phyloP scores from a whole-genome alignment of 345 rosid species.

The Noccaea bulbosa region DNA sequence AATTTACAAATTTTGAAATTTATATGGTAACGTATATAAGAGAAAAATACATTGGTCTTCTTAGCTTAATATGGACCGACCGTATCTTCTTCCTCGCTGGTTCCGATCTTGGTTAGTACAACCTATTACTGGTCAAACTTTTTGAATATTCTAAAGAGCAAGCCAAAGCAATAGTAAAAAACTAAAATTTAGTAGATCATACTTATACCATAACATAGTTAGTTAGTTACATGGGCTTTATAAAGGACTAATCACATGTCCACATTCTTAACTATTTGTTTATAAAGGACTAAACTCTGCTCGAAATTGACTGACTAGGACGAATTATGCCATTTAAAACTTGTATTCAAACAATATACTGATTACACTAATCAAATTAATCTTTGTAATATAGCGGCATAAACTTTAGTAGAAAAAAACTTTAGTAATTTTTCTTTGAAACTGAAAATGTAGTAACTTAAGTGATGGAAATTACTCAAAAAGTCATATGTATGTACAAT shows the following conservation, averaged over 20 bases:
- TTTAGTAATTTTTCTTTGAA: background rate
- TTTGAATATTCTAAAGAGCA: slow-evolving; percentile 7
- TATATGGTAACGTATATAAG: slow-evolving; percentile 29
- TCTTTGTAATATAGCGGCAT: no score
- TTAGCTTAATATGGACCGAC: slow-evolving; percentile 43
- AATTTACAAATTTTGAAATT: slow-evolving; percentile 2
- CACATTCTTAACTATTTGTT: background rate
- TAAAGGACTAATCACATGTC: slow-evolving; percentile 1
- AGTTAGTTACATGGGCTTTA: background rate
- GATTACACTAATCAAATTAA: no score
- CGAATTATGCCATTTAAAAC: background rate
- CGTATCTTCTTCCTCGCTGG: slow-evolving; percentile 36
- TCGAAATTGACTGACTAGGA: background rate
- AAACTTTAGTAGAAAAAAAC: no score
- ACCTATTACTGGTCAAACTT: slow-evolving; percentile 33
- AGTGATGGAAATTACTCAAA: background rate
- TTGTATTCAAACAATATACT: background rate
- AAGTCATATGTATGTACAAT: background rate
- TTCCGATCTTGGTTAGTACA: slow-evolving; percentile 34
- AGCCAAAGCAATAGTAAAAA: background rate
- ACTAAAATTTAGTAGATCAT: background rate
- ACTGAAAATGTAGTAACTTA: background rate
- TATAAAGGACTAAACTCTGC: background rate
- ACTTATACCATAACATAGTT: background rate
- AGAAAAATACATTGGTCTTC: slow-evolving; percentile 26